phyloP scores from a whole-genome alignment of 257 asterid species.

The Capsicum chinense region DNA sequence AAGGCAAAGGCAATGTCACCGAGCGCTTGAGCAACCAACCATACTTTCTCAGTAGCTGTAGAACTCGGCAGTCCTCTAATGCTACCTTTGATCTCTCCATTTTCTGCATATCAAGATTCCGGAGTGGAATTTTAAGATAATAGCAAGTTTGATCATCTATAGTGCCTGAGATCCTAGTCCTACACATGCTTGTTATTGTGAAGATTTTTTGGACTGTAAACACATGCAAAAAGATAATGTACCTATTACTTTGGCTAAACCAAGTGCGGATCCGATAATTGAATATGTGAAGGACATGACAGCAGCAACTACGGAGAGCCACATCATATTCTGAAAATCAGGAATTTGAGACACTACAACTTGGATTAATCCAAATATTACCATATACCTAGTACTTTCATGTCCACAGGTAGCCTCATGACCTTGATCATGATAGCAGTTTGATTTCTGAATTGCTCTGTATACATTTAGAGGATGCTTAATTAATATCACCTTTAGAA shows the following conservation, averaged over 20 bases:
- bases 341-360: constrained; percentile 77
- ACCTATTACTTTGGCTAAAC: constrained; percentile 72
- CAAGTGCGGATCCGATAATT: constrained; percentile 69
- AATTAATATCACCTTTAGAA: not conserved
- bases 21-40: constrained; percentile 70
- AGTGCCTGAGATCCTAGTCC: not conserved
- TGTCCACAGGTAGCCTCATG: constrained; percentile 63
- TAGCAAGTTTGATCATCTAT: not conserved
- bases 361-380: constrained; percentile 67
- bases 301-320: constrained; percentile 83
- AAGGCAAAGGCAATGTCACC: constrained; percentile 84
- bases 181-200: not conserved
- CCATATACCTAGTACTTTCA: constrained; percentile 48
- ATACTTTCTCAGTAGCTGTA: constrained; percentile 48
- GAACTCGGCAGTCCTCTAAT: constrained; percentile 56
- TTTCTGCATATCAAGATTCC: constrained; percentile 43
- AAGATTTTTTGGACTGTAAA: not conserved
- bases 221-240: constrained; percentile 1
- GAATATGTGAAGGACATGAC: constrained; percentile 80
- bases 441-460: constrained; percentile 84
- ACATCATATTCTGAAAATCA: constrained; percentile 63
- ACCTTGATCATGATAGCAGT: constrained; percentile 79
- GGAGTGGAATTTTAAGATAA: not conserved
- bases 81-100: constrained; percentile 68
- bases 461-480: not conserved